Evolutionary conservation across 805 yeast genomes (phyloP), one percentile per base, ranked within the genome.

Genomic region (Metschnikowia anglica): DNA sequence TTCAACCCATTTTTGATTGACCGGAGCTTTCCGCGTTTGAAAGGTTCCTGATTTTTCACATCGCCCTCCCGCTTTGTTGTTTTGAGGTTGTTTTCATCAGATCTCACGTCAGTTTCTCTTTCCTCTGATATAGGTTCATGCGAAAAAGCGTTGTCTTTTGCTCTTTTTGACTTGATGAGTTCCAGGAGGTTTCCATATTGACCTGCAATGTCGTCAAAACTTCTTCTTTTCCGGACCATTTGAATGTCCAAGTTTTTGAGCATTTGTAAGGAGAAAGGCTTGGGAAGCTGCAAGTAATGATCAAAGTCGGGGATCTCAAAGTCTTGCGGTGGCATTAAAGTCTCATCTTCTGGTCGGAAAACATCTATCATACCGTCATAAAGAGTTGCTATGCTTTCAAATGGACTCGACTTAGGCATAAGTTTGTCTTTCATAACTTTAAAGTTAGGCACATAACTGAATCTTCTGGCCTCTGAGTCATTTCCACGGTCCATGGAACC

Each of bases 231-330:
- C 1, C 68, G 58, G 33, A 66, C 67, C 50, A 70, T 56, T 0
- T 61, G 51, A 62, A 68, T 67, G 20, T 64, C 56, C 32, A 68
- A 48, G 33, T 56, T 63, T 43, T 58, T 62, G 8, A 70, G 51
- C 1, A 66, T 66, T 30, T 52, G 49, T 1, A 65, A 41, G 1
- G 73, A 62, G 13, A 70, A 52, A 1, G 64, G 65, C 12, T 62
- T 54, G 0, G 75, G 75, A 15, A 68, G 49, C n/a, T 48, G 52
- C 30, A 46, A 29, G 19, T 29, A 31, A 7, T 26, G 10, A 7
- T 41, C 45, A 10, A 41, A 31, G 19, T 36, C 41, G 2, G 45
- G 40, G 15, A 36, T 19, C 17, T 34, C 45, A 11, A 41, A 41
- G 13, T 41, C 45, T 23, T 25, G 37, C 17, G 34, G 31, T 0